Evolutionary conservation across 1,284 basidiomycete genomes (phyloP).

Genomic region (Ganoderma multipileum): DNA sequence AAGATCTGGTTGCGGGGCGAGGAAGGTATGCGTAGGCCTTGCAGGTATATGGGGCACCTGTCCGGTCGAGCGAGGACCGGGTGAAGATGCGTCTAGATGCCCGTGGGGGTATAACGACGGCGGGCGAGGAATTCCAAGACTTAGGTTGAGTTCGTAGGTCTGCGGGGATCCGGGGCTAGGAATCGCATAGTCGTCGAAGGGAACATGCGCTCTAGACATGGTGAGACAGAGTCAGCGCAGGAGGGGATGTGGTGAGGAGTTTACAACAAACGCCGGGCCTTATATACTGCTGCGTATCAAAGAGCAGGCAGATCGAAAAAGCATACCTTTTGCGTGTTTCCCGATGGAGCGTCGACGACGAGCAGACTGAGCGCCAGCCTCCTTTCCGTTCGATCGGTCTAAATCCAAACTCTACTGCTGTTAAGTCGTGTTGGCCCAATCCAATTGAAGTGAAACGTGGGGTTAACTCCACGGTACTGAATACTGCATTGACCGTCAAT

Average conservation of each 20-base stretch:
- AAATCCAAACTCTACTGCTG: slow-evolving; percentile 14
- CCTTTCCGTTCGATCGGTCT: slow-evolving; percentile 27
- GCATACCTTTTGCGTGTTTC: slow-evolving; percentile 23
- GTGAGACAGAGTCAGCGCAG: not conserved
- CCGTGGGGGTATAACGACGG: slow-evolving; percentile 14
- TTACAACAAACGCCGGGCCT: not conserved
- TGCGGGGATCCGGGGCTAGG: slow-evolving; percentile 9
- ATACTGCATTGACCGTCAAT: not conserved
- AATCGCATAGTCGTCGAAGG: slow-evolving; percentile 25
- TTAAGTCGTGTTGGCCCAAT: slow-evolving; percentile 5
- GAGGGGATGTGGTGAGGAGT: not conserved
- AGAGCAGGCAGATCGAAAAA: slow-evolving; percentile 15
- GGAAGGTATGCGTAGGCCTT: slow-evolving; percentile 12
- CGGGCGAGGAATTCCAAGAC: slow-evolving; percentile 11
- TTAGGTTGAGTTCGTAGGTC: slow-evolving; percentile 18
- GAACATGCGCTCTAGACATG: slow-evolving; percentile 24
- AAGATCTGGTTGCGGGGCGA: slow-evolving; percentile 17
- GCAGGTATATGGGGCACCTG: slow-evolving; percentile 10
- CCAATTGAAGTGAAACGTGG: not conserved
- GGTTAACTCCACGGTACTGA: slow-evolving; percentile 4
- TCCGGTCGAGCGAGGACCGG: slow-evolving; percentile 6
- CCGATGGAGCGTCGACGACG: slow-evolving; percentile 13
- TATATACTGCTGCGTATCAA: not conserved
- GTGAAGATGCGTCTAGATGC: slow-evolving; percentile 9
- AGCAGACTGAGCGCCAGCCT: slow-evolving; percentile 13